A percentile compares a stretch with the other conserved stretches of the same genome.
Conservation (phyloP, 257 asterid species). For the Petrea volubilis region DNA sequence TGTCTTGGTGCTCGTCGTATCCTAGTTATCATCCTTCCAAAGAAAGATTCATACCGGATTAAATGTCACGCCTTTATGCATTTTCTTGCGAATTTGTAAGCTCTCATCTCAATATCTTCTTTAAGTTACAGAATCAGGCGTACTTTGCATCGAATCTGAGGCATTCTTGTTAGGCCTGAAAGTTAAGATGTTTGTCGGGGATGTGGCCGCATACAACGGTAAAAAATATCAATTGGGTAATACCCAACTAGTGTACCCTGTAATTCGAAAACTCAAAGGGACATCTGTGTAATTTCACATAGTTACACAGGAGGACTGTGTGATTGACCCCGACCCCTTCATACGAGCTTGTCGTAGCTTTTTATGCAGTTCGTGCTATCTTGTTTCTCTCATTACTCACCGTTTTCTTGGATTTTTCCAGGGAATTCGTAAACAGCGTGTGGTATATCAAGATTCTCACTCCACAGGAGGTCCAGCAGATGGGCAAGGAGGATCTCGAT, state of each 20-base stretch:
- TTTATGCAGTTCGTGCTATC: conserved; percentile 21
- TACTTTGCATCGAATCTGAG: neutral
- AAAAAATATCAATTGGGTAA: no score
- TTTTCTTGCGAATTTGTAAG: neutral
- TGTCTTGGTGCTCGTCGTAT: neutral
- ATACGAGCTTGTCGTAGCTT: conserved; percentile 12
- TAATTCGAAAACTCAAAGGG: no score
- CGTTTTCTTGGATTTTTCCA: conserved; percentile 30
- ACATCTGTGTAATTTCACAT: no score
- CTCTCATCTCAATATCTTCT: neutral
- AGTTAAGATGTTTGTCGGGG: no score
- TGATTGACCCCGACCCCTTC: no score
- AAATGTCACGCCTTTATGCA: neutral
- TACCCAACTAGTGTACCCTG: no score
- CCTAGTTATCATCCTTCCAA: neutral
- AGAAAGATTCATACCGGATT: neutral
- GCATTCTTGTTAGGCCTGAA: no score
- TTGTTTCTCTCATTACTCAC: conserved; percentile 34
- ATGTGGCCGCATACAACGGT: no score
- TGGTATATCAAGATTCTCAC: conserved; percentile 74
- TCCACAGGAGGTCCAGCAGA: conserved; percentile 73
- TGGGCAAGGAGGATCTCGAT: conserved; percentile 66
- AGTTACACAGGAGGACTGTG: no score
- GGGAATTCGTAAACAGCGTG: conserved; percentile 73
- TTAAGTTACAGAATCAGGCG: neutral